These are phyloP conservation scores for Beauveria brongniartii DNA, from an alignment of 2,329 filamentous ascomycete genomes.

Conservation along the genomic window DNA sequence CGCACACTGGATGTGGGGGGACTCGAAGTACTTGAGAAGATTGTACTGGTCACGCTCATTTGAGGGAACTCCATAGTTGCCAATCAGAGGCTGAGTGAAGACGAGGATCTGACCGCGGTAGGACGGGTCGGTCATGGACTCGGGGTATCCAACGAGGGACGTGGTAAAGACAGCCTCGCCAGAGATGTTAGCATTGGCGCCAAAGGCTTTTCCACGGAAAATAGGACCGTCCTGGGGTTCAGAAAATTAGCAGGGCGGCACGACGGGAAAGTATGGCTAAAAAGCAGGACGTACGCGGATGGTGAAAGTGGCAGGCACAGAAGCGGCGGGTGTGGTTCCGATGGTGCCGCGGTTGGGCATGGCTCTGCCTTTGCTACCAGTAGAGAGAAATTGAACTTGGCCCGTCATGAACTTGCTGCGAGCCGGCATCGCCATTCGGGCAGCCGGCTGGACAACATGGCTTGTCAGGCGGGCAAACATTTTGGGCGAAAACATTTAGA, in stretches of 20 bases:
- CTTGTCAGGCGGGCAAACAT: slow-evolving; percentile 55
- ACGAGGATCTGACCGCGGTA: slow-evolving; percentile 94
- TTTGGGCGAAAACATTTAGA: slow-evolving; percentile 20
- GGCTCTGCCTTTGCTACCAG: slow-evolving; percentile 59
- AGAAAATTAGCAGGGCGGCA: slow-evolving; percentile 14
- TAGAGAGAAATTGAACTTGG: slow-evolving; percentile 28
- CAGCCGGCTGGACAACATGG: slow-evolving; percentile 45
- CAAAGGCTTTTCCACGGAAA: slow-evolving; percentile 94
- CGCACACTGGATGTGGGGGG: slow-evolving; percentile 91
- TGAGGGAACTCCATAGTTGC: slow-evolving; percentile 96
- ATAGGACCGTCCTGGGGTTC: slow-evolving; percentile 72
- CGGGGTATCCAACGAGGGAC: slow-evolving; percentile 93
- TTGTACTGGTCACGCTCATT: slow-evolving; percentile 77
- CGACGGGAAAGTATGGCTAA: neutral
- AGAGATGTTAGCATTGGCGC: slow-evolving; percentile 91
- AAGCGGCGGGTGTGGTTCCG: slow-evolving; percentile 56
- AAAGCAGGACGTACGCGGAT: slow-evolving; percentile 59
- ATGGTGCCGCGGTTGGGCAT: slow-evolving; percentile 52
- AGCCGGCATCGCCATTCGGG: slow-evolving; percentile 34
- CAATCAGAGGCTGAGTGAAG: slow-evolving; percentile 95
- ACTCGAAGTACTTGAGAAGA: slow-evolving; percentile 96
- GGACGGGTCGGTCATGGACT: slow-evolving; percentile 83
- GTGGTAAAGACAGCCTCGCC: slow-evolving; percentile 99
- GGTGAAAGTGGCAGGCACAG: slow-evolving; percentile 70
- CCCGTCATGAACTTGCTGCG: slow-evolving; percentile 29